Percentiles rank a stretch among this genome's conserved stretches.
Evolutionary conservation across 2,329 filamentous ascomycete genomes (phyloP).

Genomic region (Botryotinia calthae): DNA sequence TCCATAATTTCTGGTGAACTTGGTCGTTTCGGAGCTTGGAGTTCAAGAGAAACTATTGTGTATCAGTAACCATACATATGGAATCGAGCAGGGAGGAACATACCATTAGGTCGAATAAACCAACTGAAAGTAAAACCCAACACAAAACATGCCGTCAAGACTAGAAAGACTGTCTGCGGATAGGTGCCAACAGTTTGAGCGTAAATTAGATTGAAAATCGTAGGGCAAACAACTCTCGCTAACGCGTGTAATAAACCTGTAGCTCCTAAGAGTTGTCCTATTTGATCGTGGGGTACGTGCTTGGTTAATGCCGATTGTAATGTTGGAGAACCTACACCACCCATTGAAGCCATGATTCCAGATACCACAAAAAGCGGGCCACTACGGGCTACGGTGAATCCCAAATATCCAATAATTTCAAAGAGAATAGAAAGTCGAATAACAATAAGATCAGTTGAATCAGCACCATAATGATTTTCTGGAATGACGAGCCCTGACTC

Average conservation of each 20-base stretch:
- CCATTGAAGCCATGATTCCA: constrained; percentile 71
- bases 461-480: constrained; percentile 56
- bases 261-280: constrained; percentile 86
- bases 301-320: constrained; percentile 84
- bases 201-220: constrained; percentile 84
- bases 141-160: constrained; percentile 65
- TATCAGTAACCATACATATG: not conserved
- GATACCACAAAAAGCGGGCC: constrained; percentile 66
- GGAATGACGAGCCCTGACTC: constrained; percentile 61
- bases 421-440: constrained; percentile 73
- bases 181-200: constrained; percentile 74
- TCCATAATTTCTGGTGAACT: constrained; percentile 1
- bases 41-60: constrained; percentile 27
- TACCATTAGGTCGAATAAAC: constrained; percentile 72
- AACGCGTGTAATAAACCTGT: constrained; percentile 82
- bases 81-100: constrained; percentile 40
- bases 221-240: constrained; percentile 73
- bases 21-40: constrained; percentile 1
- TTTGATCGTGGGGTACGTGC: constrained; percentile 77
- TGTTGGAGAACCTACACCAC: constrained; percentile 82
- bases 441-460: constrained; percentile 72
- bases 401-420: constrained; percentile 72
- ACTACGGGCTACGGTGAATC: constrained; percentile 66
- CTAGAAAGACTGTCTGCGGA: constrained; percentile 80
- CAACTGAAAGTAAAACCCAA: constrained; percentile 64